Base-by-base conservation (phyloP, 306 rosid genomes). In the Quercus agrifolia region DNA sequence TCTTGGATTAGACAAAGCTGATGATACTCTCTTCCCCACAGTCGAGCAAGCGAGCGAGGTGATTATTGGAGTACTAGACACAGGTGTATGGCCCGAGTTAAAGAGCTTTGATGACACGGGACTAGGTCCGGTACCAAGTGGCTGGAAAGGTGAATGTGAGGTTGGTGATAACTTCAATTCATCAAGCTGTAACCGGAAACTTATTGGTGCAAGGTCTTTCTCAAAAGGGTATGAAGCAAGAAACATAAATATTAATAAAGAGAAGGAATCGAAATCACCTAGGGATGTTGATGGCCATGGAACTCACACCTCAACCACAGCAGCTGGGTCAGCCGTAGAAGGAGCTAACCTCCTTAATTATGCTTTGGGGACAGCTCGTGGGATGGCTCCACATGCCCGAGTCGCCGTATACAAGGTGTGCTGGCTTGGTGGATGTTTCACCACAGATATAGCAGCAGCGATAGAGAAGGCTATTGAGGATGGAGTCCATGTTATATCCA, bases 231-330 rank as follows among this genome's bases (percentile, higher is more conserved):
- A 92, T 2, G 99, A 92, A 81, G 84, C 87, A 33, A 62, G 86
- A 9, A n/a, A 57, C 21, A 93, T 95, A 71, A 79, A 89, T 4
- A 74, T 92, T 28, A 83, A 89, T n/a, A 85, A 66, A 56, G 83
- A 70, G 11, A 25, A 2, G 27, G 97, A 91, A 85, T 92, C 96
- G 11, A 92, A 79, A 76, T 95, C 99, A 57, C 99, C 99, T 0
- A 86, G 97, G 80, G 99, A 95, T 33, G 93, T 85, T 66, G 92
- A 89, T 0, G 99, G 99, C 51, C 99, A 95, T 13, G 99, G 99
- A 79, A 92, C 91, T 73, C 99, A 95, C 80, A 95, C 99, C 58
- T 91, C 97, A 46, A 85, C 95, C 30, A 95, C 97, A 19, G 97
- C 95, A 62, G 92, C 90, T 3, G 99, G 99, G 10, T 90, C 99